Conservation (phyloP, 2,329 filamentous ascomycete genomes). For the Colletotrichum neosansevieriae region DNA sequence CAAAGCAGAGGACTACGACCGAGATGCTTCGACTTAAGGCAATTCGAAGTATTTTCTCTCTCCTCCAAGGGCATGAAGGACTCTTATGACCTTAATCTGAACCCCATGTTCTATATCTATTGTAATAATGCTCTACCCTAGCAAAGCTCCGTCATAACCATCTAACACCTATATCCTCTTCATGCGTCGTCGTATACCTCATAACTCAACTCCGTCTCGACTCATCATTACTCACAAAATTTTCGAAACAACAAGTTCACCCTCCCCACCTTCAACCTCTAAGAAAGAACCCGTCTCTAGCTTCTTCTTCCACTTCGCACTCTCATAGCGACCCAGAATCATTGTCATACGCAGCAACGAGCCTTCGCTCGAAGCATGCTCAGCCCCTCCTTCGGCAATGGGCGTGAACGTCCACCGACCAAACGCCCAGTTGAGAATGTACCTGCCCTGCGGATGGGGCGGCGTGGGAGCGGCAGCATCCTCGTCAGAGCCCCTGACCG, state of each 20-base stretch:
- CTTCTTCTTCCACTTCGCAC: constrained; percentile 81
- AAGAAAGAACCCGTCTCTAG: constrained; percentile 70
- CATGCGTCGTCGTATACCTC: constrained; percentile 3
- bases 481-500: constrained; percentile 64
- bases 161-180: background rate
- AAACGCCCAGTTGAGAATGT: constrained; percentile 98
- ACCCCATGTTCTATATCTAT: background rate
- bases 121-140: background rate
- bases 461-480: constrained; percentile 52
- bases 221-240: constrained; percentile 53
- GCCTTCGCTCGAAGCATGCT: constrained; percentile 69
- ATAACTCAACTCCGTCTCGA: constrained; percentile 41
- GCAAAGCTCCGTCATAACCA: background rate
- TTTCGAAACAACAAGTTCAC: constrained; percentile 64
- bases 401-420: constrained; percentile 92
- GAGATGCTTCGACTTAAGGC: too few species aligned
- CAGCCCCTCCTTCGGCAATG: constrained; percentile 53
- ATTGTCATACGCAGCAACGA: constrained; percentile 77
- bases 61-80: too few species aligned
- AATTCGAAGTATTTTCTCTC: too few species aligned
- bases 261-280: constrained; percentile 60
- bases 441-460: constrained; percentile 61
- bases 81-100: background rate
- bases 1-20: too few species aligned
- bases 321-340: constrained; percentile 79